Base-by-base conservation (phyloP, 768 basidiomycete species). In the Albatrellus ellisii region DNA sequence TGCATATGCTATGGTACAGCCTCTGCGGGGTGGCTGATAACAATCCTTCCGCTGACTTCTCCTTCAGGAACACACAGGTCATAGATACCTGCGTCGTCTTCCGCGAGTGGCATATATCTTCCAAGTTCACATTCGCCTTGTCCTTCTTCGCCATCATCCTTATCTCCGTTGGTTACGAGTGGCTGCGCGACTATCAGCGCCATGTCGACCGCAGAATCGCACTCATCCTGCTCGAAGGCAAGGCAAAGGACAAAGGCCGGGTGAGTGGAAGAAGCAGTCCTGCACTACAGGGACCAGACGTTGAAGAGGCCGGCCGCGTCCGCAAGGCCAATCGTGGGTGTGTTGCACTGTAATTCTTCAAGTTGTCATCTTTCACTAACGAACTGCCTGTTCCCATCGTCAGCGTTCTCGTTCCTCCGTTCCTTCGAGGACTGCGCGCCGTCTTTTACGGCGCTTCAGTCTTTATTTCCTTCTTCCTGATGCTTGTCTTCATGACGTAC, bases 401-500 rank as follows among this genome's bases (percentile, higher is more conserved):
- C 46, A 80, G 79, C 15, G 64, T 62, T 7, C 63, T 63, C 8
- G 68, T 81, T 1, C 77, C 79, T 0, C 44, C 62, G 18, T 41
- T 62, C 6, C 60, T 67, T 29, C 75, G 80, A 18, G 46, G 67
- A n/a, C 51, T 78, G 33, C 70, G 86, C 20, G 81, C 87, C 5
- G 51, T 57, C 1, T 56, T 88, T 27, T 94, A 92, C 52, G 87
- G 79, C n/a, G 59, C 67, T 4, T 75, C 75, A 2, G 75, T 89
- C 17, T 79, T 80, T 58, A 59, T 89, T 45, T 85, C 85, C 26
- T 85, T 83, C 68, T 87, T 88, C 72, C 73, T 89, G 56, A 95
- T 95, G 90, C 66, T 95, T 44, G 78, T 94, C 29, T 91, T 89
- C 61, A 94, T 95, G 90, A 94, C 90, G 4, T 95, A 92, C 63